Conservation (phyloP, 805 yeast genomes). For the Jamesozyma spencerorum region DNA sequence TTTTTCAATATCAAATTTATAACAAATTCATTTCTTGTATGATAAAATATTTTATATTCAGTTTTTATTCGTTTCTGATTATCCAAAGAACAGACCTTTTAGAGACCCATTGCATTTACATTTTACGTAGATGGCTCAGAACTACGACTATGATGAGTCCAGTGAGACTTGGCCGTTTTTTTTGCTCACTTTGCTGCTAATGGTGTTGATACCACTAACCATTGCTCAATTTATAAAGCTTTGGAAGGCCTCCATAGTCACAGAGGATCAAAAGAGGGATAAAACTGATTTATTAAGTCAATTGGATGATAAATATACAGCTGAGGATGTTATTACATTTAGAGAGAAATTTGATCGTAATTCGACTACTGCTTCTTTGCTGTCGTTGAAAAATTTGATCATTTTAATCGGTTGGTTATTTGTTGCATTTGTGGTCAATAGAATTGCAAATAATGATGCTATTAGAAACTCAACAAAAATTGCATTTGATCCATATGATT, state of each 20-base stretch:
- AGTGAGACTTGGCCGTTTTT: slow-evolving; percentile 93
- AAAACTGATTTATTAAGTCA: slow-evolving; percentile 9
- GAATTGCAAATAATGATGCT: slow-evolving; percentile 35
- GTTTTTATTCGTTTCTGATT: too few relatives aligned
- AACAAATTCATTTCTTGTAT: too few relatives aligned
- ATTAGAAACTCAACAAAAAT: slow-evolving; percentile 35
- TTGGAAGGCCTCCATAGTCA: background rate
- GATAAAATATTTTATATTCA: too few relatives aligned
- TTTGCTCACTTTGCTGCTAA: slow-evolving; percentile 58
- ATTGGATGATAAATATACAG: slow-evolving; percentile 17
- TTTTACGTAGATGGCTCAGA: slow-evolving; percentile 21
- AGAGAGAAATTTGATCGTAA: slow-evolving; percentile 14
- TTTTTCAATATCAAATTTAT: too few relatives aligned
- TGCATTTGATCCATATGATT: slow-evolving; percentile 81
- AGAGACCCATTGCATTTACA: background rate
- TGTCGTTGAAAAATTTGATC: slow-evolving; percentile 9
- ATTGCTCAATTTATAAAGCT: slow-evolving; percentile 18
- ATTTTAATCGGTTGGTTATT: slow-evolving; percentile 53
- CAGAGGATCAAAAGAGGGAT: background rate
- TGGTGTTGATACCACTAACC: slow-evolving; percentile 61
- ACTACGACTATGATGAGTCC: slow-evolving; percentile 63
- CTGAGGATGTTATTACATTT: slow-evolving; percentile 16
- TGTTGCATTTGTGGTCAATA: slow-evolving; percentile 35
- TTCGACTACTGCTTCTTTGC: slow-evolving; percentile 14
- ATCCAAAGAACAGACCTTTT: too few relatives aligned